Evolutionary conservation across 2,329 filamentous ascomycete species (phyloP).

Genomic region (Colletotrichum eleusines): DNA sequence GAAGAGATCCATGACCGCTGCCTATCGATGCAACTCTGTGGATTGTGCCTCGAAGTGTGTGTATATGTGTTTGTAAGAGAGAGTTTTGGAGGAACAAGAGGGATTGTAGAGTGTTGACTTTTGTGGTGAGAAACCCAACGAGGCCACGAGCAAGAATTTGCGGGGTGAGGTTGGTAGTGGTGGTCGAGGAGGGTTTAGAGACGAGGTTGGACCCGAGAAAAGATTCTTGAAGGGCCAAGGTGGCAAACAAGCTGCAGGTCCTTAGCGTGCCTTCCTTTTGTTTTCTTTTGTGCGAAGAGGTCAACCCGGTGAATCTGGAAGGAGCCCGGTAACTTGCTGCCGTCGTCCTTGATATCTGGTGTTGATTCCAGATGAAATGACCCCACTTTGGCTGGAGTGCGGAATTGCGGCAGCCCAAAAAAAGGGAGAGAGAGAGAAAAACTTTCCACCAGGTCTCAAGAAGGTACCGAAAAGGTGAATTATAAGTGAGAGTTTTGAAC

Average conservation of each 20-base stretch:
- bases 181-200: background rate
- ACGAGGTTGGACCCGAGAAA: background rate
- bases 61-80: background rate
- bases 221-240: background rate
- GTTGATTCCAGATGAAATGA: constrained; percentile 19
- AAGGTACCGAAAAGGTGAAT: constrained; percentile 15
- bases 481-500: constrained; percentile 9
- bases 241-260: constrained; percentile 4
- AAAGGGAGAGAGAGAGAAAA: background rate
- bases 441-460: constrained; percentile 14
- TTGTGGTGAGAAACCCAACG: background rate
- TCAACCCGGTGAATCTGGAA: constrained; percentile 23
- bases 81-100: background rate
- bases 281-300: constrained; percentile 2
- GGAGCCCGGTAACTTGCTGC: constrained; percentile 4
- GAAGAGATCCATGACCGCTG: constrained; percentile 37
- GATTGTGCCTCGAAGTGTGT: background rate
- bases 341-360: constrained; percentile 21
- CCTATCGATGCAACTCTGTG: constrained; percentile 17
- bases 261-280: constrained; percentile 36
- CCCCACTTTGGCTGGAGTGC: constrained; percentile 21
- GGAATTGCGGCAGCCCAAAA: constrained; percentile 6
- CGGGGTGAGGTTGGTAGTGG: background rate
- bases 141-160: background rate
- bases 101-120: background rate